Evolutionary conservation across 192 early-diverging fungal species (phyloP).

Genomic region (Oehlia diaphana): DNA sequence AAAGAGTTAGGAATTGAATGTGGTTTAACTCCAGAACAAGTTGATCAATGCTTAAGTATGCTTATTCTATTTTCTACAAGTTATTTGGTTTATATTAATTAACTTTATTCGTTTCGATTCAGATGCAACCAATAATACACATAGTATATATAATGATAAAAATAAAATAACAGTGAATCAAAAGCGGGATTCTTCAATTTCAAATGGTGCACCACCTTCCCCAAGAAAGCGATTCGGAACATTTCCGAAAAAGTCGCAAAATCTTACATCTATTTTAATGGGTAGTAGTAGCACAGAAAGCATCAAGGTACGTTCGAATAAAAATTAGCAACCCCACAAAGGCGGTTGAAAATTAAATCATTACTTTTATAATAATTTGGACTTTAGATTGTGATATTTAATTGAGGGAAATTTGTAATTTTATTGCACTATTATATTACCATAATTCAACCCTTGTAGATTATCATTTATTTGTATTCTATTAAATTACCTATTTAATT

Average conservation of each 20-base stretch:
- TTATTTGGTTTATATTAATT: neutral
- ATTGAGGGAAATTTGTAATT: too few species aligned
- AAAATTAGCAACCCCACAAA: too few species aligned
- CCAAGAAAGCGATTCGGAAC: neutral
- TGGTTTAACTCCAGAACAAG: conserved; percentile 18
- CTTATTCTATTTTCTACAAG: neutral
- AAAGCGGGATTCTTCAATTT: neutral
- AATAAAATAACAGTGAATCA: neutral
- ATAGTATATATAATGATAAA: neutral
- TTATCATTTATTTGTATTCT: too few species aligned
- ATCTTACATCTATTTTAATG: neutral
- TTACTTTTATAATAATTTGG: too few species aligned
- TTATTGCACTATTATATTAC: too few species aligned
- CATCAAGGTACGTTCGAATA: too few species aligned
- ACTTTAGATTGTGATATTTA: too few species aligned
- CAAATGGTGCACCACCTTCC: neutral
- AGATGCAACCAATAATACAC: neutral
- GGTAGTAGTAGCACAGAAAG: neutral
- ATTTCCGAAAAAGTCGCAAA: neutral
- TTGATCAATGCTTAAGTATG: neutral
- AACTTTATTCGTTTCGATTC: neutral
- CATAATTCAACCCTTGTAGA: too few species aligned
- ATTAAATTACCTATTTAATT: too few species aligned
- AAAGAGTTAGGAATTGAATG: conserved; percentile 1
- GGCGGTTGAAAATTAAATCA: too few species aligned